Conservation (phyloP, 805 yeast species). For the Yamadazyma sp. region DNA sequence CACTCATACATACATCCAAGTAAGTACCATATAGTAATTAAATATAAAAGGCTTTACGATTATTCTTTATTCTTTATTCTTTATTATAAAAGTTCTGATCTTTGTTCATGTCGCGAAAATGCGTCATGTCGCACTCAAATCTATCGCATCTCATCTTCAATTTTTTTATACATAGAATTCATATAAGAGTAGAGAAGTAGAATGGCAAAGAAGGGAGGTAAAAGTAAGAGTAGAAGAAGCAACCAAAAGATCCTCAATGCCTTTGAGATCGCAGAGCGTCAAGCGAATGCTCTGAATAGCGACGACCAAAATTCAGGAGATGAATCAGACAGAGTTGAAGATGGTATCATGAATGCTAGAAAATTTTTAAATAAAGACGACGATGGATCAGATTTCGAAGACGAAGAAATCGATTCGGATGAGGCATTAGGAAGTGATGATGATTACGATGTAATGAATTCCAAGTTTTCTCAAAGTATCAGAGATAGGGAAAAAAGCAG, state of each 20-base stretch:
- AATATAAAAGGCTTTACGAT: too few relatives aligned
- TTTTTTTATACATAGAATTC: neutral
- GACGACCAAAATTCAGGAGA: constrained; percentile 14
- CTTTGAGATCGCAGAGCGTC: constrained; percentile 43
- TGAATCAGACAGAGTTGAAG: constrained; percentile 17
- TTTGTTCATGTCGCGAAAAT: neutral
- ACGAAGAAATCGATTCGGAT: constrained; percentile 77
- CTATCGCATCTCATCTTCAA: neutral
- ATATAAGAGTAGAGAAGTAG: neutral
- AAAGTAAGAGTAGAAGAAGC: constrained; percentile 25
- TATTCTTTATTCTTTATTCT: too few relatives aligned
- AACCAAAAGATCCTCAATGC: constrained; percentile 40
- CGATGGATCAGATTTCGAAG: constrained; percentile 40
- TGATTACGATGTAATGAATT: constrained; percentile 58
- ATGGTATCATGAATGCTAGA: constrained; percentile 41
- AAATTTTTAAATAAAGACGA: constrained; percentile 25
- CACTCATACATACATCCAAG: too few relatives aligned
- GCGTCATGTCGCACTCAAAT: constrained; percentile 8
- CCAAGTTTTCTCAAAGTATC: constrained; percentile 66
- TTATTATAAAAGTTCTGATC: too few relatives aligned
- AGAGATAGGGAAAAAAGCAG: constrained; percentile 50
- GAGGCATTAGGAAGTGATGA: constrained; percentile 86
- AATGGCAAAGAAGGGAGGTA: constrained; percentile 23
- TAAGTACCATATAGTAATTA: too few relatives aligned
- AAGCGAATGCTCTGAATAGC: constrained; percentile 19